Evolutionary conservation across 352 stramenopile species (phyloP).

Genomic region (Pythium scleroteichum): DNA sequence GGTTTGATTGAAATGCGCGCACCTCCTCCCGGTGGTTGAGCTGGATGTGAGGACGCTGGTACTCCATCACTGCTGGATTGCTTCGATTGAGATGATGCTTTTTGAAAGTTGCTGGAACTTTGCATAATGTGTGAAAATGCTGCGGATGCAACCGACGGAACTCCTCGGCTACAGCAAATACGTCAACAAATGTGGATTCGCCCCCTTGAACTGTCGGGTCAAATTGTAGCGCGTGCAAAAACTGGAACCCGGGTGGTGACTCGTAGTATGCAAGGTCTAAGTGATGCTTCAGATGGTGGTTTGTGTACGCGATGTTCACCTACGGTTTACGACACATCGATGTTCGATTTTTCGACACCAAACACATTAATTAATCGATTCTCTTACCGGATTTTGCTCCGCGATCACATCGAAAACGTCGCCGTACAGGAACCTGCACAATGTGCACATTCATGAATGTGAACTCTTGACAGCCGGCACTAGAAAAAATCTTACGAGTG

Average conservation of each 20-base stretch:
- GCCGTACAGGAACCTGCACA: slow-evolving; percentile 76
- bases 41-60: slow-evolving; percentile 93
- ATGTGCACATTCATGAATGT: neutral
- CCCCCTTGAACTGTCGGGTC: slow-evolving; percentile 81
- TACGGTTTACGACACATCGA: slow-evolving; percentile 23
- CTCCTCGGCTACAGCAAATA: slow-evolving; percentile 73
- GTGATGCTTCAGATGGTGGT: slow-evolving; percentile 88
- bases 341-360: too few relatives aligned
- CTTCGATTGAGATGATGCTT: slow-evolving; percentile 92
- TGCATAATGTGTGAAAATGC: slow-evolving; percentile 75
- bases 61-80: slow-evolving; percentile 91
- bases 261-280: slow-evolving; percentile 97
- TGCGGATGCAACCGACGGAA: slow-evolving; percentile 63
- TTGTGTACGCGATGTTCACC: slow-evolving; percentile 96
- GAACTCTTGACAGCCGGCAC: neutral
- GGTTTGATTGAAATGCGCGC: neutral
- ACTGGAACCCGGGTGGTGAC: slow-evolving; percentile 94
- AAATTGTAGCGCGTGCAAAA: slow-evolving; percentile 92
- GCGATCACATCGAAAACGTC: slow-evolving; percentile 84
- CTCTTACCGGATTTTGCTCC: slow-evolving; percentile 66
- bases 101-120: slow-evolving; percentile 92
- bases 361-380: neutral
- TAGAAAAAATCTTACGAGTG: slow-evolving; percentile 53
- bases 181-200: slow-evolving; percentile 86
- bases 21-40: slow-evolving; percentile 82